phyloP scores from a whole-genome alignment of 225 moss, liverwort and hornwort genomes.

The Polytrichum commune region DNA sequence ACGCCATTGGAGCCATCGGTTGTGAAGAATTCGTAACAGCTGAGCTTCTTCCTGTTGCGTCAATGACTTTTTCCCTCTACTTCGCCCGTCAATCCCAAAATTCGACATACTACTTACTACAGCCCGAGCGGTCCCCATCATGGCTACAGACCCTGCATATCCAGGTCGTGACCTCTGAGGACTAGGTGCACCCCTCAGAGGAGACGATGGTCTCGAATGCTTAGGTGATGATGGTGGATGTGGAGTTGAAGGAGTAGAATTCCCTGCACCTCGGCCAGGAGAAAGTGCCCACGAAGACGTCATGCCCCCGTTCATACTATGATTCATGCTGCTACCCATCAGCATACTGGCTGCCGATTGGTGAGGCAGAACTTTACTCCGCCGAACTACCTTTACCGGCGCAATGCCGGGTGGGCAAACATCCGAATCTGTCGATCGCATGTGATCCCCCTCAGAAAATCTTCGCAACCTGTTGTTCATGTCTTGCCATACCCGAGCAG shows the following conservation, averaged over 20 bases:
- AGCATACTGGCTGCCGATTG: constrained; percentile 49
- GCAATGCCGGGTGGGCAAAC: constrained; percentile 47
- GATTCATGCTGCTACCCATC: constrained; percentile 28
- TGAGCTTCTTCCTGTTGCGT: constrained; percentile 96
- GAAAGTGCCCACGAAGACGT: constrained; percentile 86
- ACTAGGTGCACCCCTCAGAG: constrained; percentile 77
- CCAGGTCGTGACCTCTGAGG: constrained; percentile 81
- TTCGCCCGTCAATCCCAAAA: constrained; percentile 77
- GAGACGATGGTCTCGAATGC: constrained; percentile 73
- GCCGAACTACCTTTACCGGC: constrained; percentile 41
- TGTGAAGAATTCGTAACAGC: constrained; percentile 84
- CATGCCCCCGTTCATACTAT: constrained; percentile 51
- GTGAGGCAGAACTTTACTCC: constrained; percentile 43
- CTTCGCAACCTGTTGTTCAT: constrained; percentile 67
- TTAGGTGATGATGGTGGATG: constrained; percentile 79
- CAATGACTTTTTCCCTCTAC: constrained; percentile 84
- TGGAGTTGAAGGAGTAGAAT: constrained; percentile 42
- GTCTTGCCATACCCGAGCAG: constrained; percentile 91
- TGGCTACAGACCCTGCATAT: constrained; percentile 41
- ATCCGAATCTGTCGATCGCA: constrained; percentile 70
- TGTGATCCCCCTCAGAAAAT: constrained; percentile 67
- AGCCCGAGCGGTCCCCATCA: constrained; percentile 53
- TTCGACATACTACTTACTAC: constrained; percentile 49
- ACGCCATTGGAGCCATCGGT: constrained; percentile 97
- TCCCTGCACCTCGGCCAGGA: constrained; percentile 59